Conservation (phyloP, 2,329 filamentous ascomycete species). For the Chaetomiaceae sp. region DNA sequence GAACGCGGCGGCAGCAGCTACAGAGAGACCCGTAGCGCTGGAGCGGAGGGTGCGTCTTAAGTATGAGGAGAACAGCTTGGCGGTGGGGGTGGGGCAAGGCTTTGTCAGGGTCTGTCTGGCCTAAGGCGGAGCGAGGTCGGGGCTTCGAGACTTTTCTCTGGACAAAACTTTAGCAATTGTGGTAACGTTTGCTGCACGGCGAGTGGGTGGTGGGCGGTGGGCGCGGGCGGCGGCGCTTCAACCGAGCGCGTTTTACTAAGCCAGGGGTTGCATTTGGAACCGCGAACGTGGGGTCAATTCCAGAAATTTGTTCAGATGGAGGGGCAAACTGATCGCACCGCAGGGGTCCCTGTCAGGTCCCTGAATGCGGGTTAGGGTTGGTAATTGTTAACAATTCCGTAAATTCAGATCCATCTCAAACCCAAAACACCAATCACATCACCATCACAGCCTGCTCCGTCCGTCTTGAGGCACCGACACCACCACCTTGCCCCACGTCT, state of each 20-base stretch:
- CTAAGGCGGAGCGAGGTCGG: constrained; percentile 3
- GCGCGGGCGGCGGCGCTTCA: constrained; percentile 1
- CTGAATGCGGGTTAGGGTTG: constrained; percentile 15
- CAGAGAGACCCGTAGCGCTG: constrained; percentile 65
- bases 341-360: not conserved
- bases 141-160: not conserved
- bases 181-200: too few relatives aligned
- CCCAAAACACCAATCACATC: not conserved
- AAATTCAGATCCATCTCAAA: too few relatives aligned
- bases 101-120: not conserved
- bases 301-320: constrained; percentile 8
- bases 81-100: constrained; percentile 38
- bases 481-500: constrained; percentile 95
- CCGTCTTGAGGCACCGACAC: constrained; percentile 72
- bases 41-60: constrained; percentile 74
- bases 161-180: not conserved
- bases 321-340: constrained; percentile 6
- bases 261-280: constrained; percentile 1
- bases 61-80: constrained; percentile 88
- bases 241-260: constrained; percentile 19
- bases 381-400: too few relatives aligned
- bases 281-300: constrained; percentile 13
- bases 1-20: constrained; percentile 63
- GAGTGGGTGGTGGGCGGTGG: too few relatives aligned
- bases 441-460: constrained; percentile 48